Conservation (phyloP, 768 basidiomycete species). For the Lactarius evosmus region DNA sequence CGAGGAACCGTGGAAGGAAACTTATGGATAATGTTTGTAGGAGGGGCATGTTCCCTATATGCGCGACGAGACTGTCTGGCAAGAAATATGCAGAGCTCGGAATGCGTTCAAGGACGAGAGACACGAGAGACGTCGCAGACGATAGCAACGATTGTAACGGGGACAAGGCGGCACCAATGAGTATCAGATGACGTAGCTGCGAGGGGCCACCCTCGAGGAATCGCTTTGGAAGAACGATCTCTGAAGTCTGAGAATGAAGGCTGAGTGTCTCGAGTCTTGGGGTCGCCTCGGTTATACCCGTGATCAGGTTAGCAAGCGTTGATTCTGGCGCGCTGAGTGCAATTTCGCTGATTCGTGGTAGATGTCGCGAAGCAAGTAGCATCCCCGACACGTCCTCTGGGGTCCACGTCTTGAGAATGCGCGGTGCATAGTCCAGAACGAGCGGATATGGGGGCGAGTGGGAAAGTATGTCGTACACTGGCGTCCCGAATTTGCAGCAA, state of each 20-base stretch:
- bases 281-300: slow-evolving; percentile 5
- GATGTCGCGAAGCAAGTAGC: slow-evolving; percentile 2
- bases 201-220: slow-evolving; percentile 14
- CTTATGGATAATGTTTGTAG: slow-evolving; percentile 13
- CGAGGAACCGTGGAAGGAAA: slow-evolving; percentile 18
- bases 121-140: slow-evolving; percentile 13
- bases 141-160: slow-evolving; percentile 6
- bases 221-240: slow-evolving; percentile 12
- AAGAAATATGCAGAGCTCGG: slow-evolving; percentile 14
- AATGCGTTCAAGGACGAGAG: slow-evolving; percentile 22
- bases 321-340: slow-evolving; percentile 13
- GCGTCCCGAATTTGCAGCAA: slow-evolving; percentile 12
- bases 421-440: slow-evolving; percentile 16
- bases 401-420: slow-evolving; percentile 11
- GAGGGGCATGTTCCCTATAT: slow-evolving; percentile 9
- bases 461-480: slow-evolving; percentile 7
- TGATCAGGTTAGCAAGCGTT: neutral
- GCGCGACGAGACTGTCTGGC: slow-evolving; percentile 9
- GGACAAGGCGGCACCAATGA: slow-evolving; percentile 12
- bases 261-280: slow-evolving; percentile 14
- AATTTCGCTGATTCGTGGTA: slow-evolving; percentile 6
- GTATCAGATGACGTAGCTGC: slow-evolving; percentile 11
- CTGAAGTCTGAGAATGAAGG: slow-evolving; percentile 16
- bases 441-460: slow-evolving; percentile 13
- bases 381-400: slow-evolving; percentile 1